Evolutionary conservation across 176 grass and related monocot genomes (phyloP), one percentile per base, ranked within the genome.

Genomic region (Bromus sterilis): DNA sequence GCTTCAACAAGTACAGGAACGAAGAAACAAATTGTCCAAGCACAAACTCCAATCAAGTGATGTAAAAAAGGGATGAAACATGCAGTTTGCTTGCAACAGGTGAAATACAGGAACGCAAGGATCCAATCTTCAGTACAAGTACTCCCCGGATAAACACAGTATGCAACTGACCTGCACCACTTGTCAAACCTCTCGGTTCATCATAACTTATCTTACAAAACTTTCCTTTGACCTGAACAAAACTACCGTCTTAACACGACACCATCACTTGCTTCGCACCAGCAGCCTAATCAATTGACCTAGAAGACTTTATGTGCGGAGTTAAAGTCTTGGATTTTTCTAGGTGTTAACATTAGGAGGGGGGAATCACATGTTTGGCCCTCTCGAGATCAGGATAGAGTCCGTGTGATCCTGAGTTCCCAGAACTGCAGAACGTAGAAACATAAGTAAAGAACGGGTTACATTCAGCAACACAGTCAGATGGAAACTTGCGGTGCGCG

Each of bases 381-480:
- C 94, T 64, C 58, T 92, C 18, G 92, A 97, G 66, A 97, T 97
- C 80, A 66, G 62, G 73, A 97, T 92, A n/a, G 35, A 90, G 92
- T 37, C 87, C 81, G 34, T 80, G 86, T 78, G 89, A 78, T 92
- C 86, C 66, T n/a, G 73, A 59, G 85, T 91, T 46, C 89, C 87
- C 21, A 97, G 80, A 68, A 94, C 94, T 94, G 80, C 76, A 87
- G 26, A 82, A 23, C 2, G 44, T 33, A 24, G 14, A 41, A n/a
- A 86, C 21, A 14, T 14, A 24, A 74, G 83, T 73, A 66, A 84
- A 9, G 2, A 74, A 65, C 35, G 49, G 31, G 60, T 7, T 56
- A 21, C 40, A 64, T 64, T 77, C 49, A 42, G 49, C n/a, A n/a
- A n/a, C n/a, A n/a, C n/a, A n/a, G n/a, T n/a, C n/a, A n/a, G n/a